These are phyloP conservation scores for Spencermartinsiella europaea DNA, from an alignment of 805 yeast species.

Conservation along the genomic window DNA sequence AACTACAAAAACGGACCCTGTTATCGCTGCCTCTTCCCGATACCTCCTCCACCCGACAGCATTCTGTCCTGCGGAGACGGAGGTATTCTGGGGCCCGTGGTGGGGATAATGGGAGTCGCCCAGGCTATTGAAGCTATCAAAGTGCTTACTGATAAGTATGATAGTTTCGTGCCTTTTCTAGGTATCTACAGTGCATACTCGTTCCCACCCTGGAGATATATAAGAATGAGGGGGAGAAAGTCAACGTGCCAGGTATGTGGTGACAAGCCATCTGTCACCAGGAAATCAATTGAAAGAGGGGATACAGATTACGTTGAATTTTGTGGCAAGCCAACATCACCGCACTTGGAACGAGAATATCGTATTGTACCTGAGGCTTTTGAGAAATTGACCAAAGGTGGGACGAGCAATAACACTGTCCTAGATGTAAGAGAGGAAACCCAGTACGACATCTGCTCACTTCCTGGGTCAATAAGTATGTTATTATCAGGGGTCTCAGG, in stretches of 20 bases:
- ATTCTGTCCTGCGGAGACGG: conserved; percentile 88
- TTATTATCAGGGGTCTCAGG: neutral
- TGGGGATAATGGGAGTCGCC: conserved; percentile 81
- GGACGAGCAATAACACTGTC: conserved; percentile 27
- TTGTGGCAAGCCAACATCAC: conserved; percentile 56
- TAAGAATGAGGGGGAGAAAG: conserved; percentile 73
- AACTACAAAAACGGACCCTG: conserved; percentile 81
- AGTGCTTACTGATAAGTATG: conserved; percentile 54
- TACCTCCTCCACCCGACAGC: conserved; percentile 79
- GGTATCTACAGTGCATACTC: conserved; percentile 45
- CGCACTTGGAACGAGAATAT: conserved; percentile 43
- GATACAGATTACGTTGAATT: conserved; percentile 61
- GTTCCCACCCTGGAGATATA: conserved; percentile 57
- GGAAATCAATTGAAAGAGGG: conserved; percentile 41
- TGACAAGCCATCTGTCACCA: conserved; percentile 44
- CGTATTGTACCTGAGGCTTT: conserved; percentile 45
- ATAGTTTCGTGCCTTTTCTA: conserved; percentile 61
- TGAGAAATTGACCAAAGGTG: conserved; percentile 10
- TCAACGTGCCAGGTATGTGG: conserved; percentile 63
- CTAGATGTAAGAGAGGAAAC: conserved; percentile 79
- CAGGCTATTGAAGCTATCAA: conserved; percentile 89
- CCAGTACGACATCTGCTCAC: conserved; percentile 63
- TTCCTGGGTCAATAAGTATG: conserved; percentile 49
- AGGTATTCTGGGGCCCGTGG: conserved; percentile 94
- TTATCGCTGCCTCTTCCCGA: conserved; percentile 88